phyloP scores from a whole-genome alignment of 352 stramenopile species.

The Globisporangium radiosum region DNA sequence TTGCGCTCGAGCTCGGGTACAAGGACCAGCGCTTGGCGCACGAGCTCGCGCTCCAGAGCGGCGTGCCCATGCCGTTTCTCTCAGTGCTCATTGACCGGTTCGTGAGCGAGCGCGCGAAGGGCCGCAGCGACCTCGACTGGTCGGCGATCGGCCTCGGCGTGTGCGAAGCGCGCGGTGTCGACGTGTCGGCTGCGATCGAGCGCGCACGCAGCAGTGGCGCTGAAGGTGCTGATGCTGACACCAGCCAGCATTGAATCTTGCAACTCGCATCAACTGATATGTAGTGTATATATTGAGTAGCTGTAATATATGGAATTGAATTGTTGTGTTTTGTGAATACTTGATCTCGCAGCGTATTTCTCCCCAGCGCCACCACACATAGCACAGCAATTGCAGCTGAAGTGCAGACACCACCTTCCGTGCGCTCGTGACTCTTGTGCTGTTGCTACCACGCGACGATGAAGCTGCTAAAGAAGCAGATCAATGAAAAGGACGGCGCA shows the following conservation, averaged over 20 bases:
- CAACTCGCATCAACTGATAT: no score
- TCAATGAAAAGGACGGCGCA: constrained; percentile 93
- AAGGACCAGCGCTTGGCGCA: constrained; percentile 68
- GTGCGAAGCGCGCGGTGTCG: constrained; percentile 49
- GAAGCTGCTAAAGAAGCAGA: constrained; percentile 91
- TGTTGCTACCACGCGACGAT: constrained; percentile 28
- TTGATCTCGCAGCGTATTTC: no score
- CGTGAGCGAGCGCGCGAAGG: constrained; percentile 47
- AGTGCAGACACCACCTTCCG: no score
- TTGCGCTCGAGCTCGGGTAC: constrained; percentile 62
- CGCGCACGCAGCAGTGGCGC: constrained; percentile 12
- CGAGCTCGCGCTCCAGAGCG: constrained; percentile 38
- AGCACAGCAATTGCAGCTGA: background rate
- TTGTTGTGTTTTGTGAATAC: no score
- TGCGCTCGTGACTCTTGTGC: background rate
- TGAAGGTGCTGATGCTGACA: background rate
- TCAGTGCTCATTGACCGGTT: constrained; percentile 72
- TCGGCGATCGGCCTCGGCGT: constrained; percentile 59
- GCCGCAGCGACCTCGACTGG: constrained; percentile 66
- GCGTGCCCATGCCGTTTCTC: constrained; percentile 72
- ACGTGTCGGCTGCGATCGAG: constrained; percentile 36
- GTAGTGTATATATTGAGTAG: no score
- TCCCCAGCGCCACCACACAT: no score
- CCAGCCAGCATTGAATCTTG: no score
- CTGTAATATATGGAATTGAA: no score